phyloP scores from a whole-genome alignment of 1,139 yeast species.

The Suhomyces maxii region DNA sequence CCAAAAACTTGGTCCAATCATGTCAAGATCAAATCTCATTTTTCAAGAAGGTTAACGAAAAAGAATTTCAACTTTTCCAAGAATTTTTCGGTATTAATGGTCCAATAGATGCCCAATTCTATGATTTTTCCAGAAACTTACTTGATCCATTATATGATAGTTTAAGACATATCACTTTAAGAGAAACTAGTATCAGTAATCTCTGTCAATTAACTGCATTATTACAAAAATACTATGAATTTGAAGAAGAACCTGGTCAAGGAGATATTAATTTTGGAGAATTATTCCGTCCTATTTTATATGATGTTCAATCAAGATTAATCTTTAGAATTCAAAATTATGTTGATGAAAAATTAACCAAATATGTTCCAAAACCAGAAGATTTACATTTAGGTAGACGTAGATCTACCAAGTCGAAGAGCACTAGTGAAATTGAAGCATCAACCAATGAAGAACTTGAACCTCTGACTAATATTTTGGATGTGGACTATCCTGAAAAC shows the following conservation, averaged over 20 bases:
- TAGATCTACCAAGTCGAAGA: conserved; percentile 4
- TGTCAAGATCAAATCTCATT: conserved; percentile 61
- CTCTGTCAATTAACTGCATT: conserved; percentile 77
- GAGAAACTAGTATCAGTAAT: conserved; percentile 64
- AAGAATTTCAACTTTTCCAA: conserved; percentile 60
- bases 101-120: conserved; percentile 33
- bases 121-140: conserved; percentile 58
- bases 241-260: conserved; percentile 35
- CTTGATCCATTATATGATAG: conserved; percentile 78
- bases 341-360: conserved; percentile 65
- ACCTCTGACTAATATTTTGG: conserved; percentile 19
- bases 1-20: conserved; percentile 46
- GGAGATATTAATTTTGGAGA: conserved; percentile 50
- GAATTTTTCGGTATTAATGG: conserved; percentile 41
- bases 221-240: conserved; percentile 67
- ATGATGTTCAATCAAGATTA: conserved; percentile 76
- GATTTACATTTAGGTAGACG: conserved; percentile 39
- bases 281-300: conserved; percentile 67
- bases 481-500: conserved; percentile 39
- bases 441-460: neutral
- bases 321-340: conserved; percentile 76
- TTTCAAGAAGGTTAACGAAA: conserved; percentile 57
- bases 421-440: neutral
- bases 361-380: conserved; percentile 64
- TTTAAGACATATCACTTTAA: conserved; percentile 62